Evolutionary conservation across 495 filamentous ascomycete species (phyloP).

Genomic region (Aspergillus conjunctus): DNA sequence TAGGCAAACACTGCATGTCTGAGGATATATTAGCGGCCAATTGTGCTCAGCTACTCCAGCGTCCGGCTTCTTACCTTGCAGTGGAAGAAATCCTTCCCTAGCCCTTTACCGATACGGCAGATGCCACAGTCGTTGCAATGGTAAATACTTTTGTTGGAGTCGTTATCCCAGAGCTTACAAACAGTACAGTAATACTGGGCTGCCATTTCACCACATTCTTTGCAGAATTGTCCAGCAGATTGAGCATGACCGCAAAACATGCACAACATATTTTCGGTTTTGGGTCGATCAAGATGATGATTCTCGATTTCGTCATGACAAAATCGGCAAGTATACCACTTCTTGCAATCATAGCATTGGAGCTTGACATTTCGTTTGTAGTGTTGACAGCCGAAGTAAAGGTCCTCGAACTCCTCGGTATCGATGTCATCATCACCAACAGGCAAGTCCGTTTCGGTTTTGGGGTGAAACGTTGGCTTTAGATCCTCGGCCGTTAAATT

Average conservation of each 20-base stretch:
- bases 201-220: slow-evolving; percentile 70
- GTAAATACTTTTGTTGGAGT: slow-evolving; percentile 88
- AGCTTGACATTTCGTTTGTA: slow-evolving; percentile 96
- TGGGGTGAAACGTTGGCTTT: slow-evolving; percentile 66
- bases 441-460: slow-evolving; percentile 43
- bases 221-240: slow-evolving; percentile 74
- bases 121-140: slow-evolving; percentile 97
- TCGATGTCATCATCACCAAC: slow-evolving; percentile 49
- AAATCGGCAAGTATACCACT: slow-evolving; percentile 94
- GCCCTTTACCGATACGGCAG: slow-evolving; percentile 83
- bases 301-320: slow-evolving; percentile 90
- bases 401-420: slow-evolving; percentile 42
- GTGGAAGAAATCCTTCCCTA: slow-evolving; percentile 96
- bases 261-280: slow-evolving; percentile 95
- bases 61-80: slow-evolving; percentile 73
- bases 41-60: neutral
- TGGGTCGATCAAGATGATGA: slow-evolving; percentile 76
- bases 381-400: slow-evolving; percentile 78
- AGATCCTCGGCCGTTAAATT: slow-evolving; percentile 73
- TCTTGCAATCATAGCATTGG: slow-evolving; percentile 84
- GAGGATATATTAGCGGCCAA: slow-evolving; percentile 24
- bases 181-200: slow-evolving; percentile 94
- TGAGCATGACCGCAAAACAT: slow-evolving; percentile 93
- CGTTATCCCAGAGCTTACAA: slow-evolving; percentile 97
- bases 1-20: slow-evolving; percentile 92